Base-by-base conservation (phyloP, 495 filamentous ascomycete species). In the Aspergillus cavernicola region DNA sequence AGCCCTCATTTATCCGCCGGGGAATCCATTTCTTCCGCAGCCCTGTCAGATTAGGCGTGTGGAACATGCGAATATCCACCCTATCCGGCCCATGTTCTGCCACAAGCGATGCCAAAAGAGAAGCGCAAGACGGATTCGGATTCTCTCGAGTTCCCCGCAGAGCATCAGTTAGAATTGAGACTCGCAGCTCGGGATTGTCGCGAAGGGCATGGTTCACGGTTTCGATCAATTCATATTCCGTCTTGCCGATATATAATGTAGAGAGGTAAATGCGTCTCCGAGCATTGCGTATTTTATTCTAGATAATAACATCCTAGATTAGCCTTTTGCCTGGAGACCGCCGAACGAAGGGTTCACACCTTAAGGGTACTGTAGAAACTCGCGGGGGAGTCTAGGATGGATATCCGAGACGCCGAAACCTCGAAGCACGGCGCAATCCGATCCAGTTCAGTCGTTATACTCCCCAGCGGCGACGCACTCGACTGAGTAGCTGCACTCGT, bases 31-130 rank as follows among this genome's bases (percentile, higher is more conserved):
- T 83, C 74, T 97, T 97, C 40, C 85, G 81, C 38, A 92, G 56
- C 0, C 93, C 95, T 0, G 88, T 96, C 24, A 99, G 71, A 58
- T 97, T 99, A 2, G 93, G 95, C 1, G 95, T 97, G 70, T 99
- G 93, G 67, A 91, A 97, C 90, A 97, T 91, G 43, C 91, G 86
- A 56, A 99, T 83, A 57, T 97, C 90, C 37, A 97, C 89, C n/a
- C 92, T 79, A 2, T 89, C 84, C 19, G 85, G 63, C 1, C 92
- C 93, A 70, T 95, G 92, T 59, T 96, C 87, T 15, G 76, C 69
- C 10, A 96, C 74, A 23, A 99, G 73, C 4, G 92, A 84, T 2
- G 85, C 86, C 13, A 99, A 78, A 5, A 99, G 78, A 15, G 91
- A 97, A 15, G 95, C 95, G 71, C 85, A 92, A 57, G 92, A 96